Conservation (phyloP, 805 yeast genomes). For the Zygotorulaspora chibaensis region DNA sequence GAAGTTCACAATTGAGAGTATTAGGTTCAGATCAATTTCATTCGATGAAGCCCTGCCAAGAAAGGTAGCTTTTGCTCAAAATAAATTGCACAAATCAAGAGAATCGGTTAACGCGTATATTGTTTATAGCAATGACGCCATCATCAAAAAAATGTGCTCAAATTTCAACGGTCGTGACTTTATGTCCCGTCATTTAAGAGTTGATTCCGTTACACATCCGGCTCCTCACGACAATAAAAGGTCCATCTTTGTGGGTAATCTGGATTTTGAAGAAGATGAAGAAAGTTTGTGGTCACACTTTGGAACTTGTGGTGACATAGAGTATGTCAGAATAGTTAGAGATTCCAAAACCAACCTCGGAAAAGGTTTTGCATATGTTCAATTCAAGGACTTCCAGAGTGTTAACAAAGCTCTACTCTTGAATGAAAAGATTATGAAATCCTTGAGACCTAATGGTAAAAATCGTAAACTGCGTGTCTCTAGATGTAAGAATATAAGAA, state of each 20-base stretch:
- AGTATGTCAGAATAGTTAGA: constrained; percentile 84
- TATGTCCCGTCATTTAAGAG: constrained; percentile 72
- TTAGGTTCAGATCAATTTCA: constrained; percentile 89
- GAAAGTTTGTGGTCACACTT: constrained; percentile 86
- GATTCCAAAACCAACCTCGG: constrained; percentile 93
- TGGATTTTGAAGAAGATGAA: constrained; percentile 89
- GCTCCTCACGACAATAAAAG: constrained; percentile 76
- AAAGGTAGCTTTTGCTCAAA: constrained; percentile 82
- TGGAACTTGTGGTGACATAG: constrained; percentile 62
- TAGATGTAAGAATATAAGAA: constrained; percentile 52
- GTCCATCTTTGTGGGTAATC: constrained; percentile 86
- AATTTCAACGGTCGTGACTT: constrained; percentile 64
- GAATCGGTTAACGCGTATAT: constrained; percentile 86
- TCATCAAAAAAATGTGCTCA: constrained; percentile 35
- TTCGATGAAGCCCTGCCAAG: constrained; percentile 85
- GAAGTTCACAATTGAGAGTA: constrained; percentile 51
- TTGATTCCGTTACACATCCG: constrained; percentile 93
- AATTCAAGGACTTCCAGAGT: constrained; percentile 66
- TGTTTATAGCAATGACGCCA: constrained; percentile 59
- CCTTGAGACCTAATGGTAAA: constrained; percentile 30
- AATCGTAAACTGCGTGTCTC: constrained; percentile 69
- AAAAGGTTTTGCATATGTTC: constrained; percentile 95
- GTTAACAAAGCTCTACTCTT: constrained; percentile 79
- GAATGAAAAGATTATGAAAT: constrained; percentile 56
- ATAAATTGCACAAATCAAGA: constrained; percentile 68